Evolutionary conservation across 768 basidiomycete species (phyloP).

Genomic region (Termitomyces sp.): DNA sequence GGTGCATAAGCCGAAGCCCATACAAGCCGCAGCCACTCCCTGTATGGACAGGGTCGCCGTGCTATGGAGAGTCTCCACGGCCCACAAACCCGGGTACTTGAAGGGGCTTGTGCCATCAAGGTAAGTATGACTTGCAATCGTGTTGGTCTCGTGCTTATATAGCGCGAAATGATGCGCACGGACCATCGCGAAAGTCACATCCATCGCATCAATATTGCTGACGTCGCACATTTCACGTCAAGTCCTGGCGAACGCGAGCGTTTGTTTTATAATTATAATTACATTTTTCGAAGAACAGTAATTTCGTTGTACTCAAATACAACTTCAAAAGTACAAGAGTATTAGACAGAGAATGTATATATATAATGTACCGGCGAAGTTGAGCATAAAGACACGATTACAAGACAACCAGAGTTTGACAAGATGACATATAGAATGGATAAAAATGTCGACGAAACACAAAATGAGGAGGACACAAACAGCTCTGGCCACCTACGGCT

Average conservation of each 20-base stretch:
- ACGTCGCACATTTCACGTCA: neutral
- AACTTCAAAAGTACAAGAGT: neutral
- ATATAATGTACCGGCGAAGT: neutral
- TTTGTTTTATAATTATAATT: too few relatives aligned
- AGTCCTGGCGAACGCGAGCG: too few relatives aligned
- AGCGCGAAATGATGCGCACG: neutral
- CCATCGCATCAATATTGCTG: neutral
- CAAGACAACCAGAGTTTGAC: neutral
- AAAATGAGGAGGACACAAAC: neutral
- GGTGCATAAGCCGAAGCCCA: conserved; percentile 62
- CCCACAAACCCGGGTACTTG: conserved; percentile 53
- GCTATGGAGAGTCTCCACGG: conserved; percentile 56
- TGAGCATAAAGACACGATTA: neutral
- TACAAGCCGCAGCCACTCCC: conserved; percentile 48
- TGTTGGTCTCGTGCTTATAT: conserved; percentile 1
- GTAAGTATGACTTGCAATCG: conserved; percentile 45
- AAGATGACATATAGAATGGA: neutral
- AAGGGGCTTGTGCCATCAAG: conserved; percentile 60
- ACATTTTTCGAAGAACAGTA: neutral
- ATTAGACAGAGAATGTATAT: neutral
- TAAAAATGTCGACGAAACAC: neutral
- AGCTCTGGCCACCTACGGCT: conserved; percentile 13
- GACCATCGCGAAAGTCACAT: conserved; percentile 2
- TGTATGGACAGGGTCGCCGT: conserved; percentile 68
- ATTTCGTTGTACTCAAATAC: neutral